Percentiles rank a stretch among this genome's conserved stretches.
These are phyloP conservation scores for Mytilinidion resinicola DNA, from an alignment of 495 filamentous ascomycete species.

Conservation along the genomic window DNA sequence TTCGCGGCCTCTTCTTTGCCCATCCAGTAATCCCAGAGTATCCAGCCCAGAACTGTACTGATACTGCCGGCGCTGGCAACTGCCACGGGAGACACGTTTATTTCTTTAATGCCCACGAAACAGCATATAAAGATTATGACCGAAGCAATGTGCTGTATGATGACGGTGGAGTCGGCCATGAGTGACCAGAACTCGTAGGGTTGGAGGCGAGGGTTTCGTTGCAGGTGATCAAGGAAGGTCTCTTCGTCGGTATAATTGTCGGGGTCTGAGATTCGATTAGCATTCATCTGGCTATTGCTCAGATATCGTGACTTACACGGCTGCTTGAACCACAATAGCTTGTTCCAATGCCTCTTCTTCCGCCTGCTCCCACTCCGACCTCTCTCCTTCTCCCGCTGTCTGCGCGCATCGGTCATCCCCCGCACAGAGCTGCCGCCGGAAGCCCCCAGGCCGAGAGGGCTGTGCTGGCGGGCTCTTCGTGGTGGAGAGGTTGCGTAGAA, in stretches of 20 bases:
- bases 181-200: conserved; percentile 98
- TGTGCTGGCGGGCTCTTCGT: conserved; percentile 36
- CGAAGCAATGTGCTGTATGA: conserved; percentile 91
- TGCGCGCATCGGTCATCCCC: conserved; percentile 34
- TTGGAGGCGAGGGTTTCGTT: conserved; percentile 87
- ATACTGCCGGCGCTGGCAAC: conserved; percentile 79
- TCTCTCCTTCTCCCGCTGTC: conserved; percentile 47
- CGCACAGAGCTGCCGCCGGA: conserved; percentile 28
- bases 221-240: conserved; percentile 91
- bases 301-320: conserved; percentile 53
- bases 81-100: conserved; percentile 75
- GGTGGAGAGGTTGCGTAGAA: conserved; percentile 57
- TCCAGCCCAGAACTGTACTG: conserved; percentile 81
- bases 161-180: conserved; percentile 90
- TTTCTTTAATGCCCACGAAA: conserved; percentile 83
- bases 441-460: conserved; percentile 22
- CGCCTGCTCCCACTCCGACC: conserved; percentile 53
- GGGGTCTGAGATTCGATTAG: conserved; percentile 57
- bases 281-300: conserved; percentile 11
- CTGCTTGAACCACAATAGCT: conserved; percentile 96
- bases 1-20: conserved; percentile 42
- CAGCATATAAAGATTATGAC: conserved; percentile 91
- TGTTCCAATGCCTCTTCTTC: conserved; percentile 75
- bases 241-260: conserved; percentile 98
- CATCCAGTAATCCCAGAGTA: conserved; percentile 85